Conservation (phyloP, 2,329 filamentous ascomycete genomes). For the Dactylellina sp. region DNA sequence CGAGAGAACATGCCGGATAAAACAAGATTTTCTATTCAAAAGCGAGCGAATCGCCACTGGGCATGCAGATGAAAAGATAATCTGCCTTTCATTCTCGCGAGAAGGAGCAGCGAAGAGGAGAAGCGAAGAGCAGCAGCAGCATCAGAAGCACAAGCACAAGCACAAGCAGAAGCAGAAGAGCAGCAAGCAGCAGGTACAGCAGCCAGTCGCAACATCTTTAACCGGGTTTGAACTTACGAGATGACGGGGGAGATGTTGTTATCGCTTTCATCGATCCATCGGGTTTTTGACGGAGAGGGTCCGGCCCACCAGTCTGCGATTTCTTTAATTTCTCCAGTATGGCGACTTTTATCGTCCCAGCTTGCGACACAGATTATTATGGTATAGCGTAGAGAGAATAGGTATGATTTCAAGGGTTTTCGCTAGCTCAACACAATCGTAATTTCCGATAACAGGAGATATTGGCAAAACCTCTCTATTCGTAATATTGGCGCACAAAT, state of each 20-base stretch:
- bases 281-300: conserved; percentile 55
- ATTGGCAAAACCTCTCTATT: conserved; percentile 14
- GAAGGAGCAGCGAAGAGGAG: conserved; percentile 15
- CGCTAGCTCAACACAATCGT: conserved; percentile 35
- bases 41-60: conserved; percentile 56
- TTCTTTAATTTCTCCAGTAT: conserved; percentile 57
- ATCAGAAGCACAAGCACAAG: conserved; percentile 8
- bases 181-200: conserved; percentile 9
- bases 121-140: conserved; percentile 25
- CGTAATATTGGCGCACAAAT: conserved; percentile 46
- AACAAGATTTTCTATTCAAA: conserved; percentile 53
- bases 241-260: conserved; percentile 42
- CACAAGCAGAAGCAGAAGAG: conserved; percentile 19
- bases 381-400: neutral
- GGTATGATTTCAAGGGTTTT: conserved; percentile 9
- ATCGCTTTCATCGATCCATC: conserved; percentile 57
- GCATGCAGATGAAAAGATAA: conserved; percentile 42
- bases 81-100: conserved; percentile 41
- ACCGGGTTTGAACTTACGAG: conserved; percentile 49
- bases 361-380: conserved; percentile 13
- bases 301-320: conserved; percentile 53
- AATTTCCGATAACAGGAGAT: conserved; percentile 16
- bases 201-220: conserved; percentile 21
- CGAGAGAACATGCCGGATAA: conserved; percentile 26
- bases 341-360: conserved; percentile 32